These are phyloP conservation scores for Vitis riparia DNA, from an alignment of 164 flowering plant genomes.

Conservation along the genomic window DNA sequence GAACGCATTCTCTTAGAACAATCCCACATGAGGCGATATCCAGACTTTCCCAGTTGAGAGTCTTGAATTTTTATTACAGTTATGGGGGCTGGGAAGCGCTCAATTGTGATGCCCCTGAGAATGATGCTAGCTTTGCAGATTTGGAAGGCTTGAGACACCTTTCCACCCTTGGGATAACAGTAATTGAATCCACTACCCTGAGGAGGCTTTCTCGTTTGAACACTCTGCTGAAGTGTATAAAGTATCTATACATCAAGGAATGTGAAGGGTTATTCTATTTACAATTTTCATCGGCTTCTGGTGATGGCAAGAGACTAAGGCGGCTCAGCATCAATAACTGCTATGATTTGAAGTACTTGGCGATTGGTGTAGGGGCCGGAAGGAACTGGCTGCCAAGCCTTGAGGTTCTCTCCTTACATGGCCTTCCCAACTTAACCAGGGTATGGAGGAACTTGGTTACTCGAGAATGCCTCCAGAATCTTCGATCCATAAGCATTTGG, in stretches of 20 bases:
- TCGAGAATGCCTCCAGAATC: conserved; percentile 21
- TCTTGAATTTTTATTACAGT: conserved; percentile 35
- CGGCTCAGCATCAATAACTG: conserved; percentile 35
- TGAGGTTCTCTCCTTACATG: conserved; percentile 27
- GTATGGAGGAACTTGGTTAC: conserved; percentile 27
- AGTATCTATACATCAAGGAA: conserved; percentile 24
- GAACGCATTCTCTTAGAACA: conserved; percentile 19
- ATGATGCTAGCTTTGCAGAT: conserved; percentile 18
- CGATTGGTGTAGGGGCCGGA: conserved; percentile 18
- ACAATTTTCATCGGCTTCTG: conserved; percentile 8
- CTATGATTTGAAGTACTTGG: conserved; percentile 23
- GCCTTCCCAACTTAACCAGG: conserved; percentile 26
- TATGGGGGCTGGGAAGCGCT: conserved; percentile 27
- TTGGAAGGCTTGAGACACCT: conserved; percentile 25
- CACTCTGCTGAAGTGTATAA: conserved; percentile 18
- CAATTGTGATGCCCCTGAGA: conserved; percentile 5
- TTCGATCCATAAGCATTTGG: conserved; percentile 27
- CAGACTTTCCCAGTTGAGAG: conserved; percentile 23
- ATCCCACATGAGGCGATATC: conserved; percentile 33
- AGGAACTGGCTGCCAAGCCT: conserved; percentile 33
- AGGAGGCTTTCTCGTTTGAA: conserved; percentile 14
- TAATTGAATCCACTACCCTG: conserved; percentile 13
- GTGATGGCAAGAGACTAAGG: conserved; percentile 24
- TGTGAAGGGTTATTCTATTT: conserved; percentile 25
- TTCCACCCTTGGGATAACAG: conserved; percentile 29